phyloP scores from a whole-genome alignment of 768 basidiomycete species.

The Termitomyces titanicus region DNA sequence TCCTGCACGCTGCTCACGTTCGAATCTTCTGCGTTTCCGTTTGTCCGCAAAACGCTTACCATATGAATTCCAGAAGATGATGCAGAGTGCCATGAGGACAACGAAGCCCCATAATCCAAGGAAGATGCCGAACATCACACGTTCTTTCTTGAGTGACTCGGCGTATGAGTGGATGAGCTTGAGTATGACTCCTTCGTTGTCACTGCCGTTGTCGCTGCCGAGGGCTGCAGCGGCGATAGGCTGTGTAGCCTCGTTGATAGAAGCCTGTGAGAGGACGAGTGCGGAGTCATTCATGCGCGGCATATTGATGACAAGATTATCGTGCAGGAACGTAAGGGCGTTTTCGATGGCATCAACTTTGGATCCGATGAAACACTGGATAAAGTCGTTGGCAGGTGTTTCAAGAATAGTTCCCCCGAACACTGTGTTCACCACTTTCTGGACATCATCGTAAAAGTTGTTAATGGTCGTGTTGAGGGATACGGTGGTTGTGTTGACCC shows the following conservation, averaged over 20 bases:
- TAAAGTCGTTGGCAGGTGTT: conserved; percentile 78
- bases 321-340: conserved; percentile 87
- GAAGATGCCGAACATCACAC: conserved; percentile 81
- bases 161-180: conserved; percentile 73
- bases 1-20: conserved; percentile 46
- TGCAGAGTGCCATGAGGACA: conserved; percentile 69
- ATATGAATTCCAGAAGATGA: conserved; percentile 74
- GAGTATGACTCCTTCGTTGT: conserved; percentile 60
- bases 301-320: conserved; percentile 80
- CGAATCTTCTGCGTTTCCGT: conserved; percentile 46
- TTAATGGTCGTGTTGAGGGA: conserved; percentile 85
- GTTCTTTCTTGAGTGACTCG: conserved; percentile 70
- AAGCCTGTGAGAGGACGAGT: conserved; percentile 70
- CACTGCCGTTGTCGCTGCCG: conserved; percentile 47
- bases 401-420: conserved; percentile 87
- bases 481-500: conserved; percentile 89
- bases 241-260: conserved; percentile 68
- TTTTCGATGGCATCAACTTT: conserved; percentile 86
- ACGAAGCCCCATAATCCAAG: conserved; percentile 82
- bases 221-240: conserved; percentile 86
- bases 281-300: conserved; percentile 72
- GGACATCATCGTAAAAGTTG: conserved; percentile 83
- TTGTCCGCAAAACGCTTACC: conserved; percentile 44
- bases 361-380: conserved; percentile 86
- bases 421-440: conserved; percentile 68